Percentiles rank a stretch among this genome's conserved stretches.
These are phyloP conservation scores for Phytophthora lateralis DNA, from an alignment of 352 stramenopile species.

Conservation along the genomic window DNA sequence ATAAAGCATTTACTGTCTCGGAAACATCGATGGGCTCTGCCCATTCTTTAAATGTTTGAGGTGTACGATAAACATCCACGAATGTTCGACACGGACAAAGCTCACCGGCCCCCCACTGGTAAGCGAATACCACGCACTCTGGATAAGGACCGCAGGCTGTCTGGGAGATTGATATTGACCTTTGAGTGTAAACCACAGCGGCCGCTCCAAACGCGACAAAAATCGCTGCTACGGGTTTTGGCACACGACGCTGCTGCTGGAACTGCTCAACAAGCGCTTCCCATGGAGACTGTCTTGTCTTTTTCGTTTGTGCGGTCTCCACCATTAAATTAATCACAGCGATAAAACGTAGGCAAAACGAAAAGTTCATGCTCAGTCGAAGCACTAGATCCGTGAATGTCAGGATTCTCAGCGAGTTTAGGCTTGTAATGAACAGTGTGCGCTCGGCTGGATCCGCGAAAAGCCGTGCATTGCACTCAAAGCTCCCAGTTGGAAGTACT, in stretches of 20 bases:
- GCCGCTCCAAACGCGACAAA: slow-evolving; percentile 14
- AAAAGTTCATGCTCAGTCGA: slow-evolving; percentile 35
- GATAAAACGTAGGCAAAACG: slow-evolving; percentile 37
- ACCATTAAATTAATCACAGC: slow-evolving; percentile 24
- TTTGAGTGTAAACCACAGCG: slow-evolving; percentile 12
- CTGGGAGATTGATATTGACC: neutral
- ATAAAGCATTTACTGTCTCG: slow-evolving; percentile 19
- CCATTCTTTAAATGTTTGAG: slow-evolving; percentile 10
- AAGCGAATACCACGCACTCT: slow-evolving; percentile 25
- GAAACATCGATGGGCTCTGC: slow-evolving; percentile 16
- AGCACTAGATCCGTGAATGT: slow-evolving; percentile 19
- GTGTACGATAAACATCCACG: slow-evolving; percentile 10
- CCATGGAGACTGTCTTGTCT: slow-evolving; percentile 7
- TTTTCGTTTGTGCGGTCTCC: slow-evolving; percentile 7
- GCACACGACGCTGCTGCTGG: slow-evolving; percentile 5
- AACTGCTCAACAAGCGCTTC: slow-evolving; percentile 12
- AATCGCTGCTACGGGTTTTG: slow-evolving; percentile 10
- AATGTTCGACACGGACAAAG: slow-evolving; percentile 11
- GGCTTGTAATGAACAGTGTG: slow-evolving; percentile 24
- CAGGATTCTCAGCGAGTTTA: slow-evolving; percentile 33
- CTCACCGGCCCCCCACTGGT: slow-evolving; percentile 2
- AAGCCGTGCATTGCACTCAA: slow-evolving; percentile 25
- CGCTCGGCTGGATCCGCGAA: slow-evolving; percentile 28
- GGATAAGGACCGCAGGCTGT: slow-evolving; percentile 7
- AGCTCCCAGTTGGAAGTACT: slow-evolving; percentile 12